These are phyloP conservation scores for Aspergillus pseudoterreus DNA, from an alignment of 2,329 filamentous ascomycete genomes.

Conservation along the genomic window DNA sequence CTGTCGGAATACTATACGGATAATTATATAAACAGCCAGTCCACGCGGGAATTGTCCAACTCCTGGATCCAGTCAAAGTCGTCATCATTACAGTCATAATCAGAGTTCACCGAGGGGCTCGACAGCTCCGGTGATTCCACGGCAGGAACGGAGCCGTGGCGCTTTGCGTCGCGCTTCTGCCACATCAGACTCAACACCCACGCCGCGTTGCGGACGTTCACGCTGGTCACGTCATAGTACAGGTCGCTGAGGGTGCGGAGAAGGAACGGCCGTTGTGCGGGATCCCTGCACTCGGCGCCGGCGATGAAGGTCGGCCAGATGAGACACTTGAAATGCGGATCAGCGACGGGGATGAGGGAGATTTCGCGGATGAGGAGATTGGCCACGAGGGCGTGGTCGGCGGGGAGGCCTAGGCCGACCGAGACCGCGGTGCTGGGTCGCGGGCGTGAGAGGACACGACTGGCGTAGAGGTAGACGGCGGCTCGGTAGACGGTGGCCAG, in stretches of 20 bases:
- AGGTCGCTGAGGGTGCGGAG: constrained; percentile 31
- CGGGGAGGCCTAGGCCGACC: constrained; percentile 23
- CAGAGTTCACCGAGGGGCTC: constrained; percentile 2
- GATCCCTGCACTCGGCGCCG: constrained; percentile 35
- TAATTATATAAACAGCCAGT: constrained; percentile 39
- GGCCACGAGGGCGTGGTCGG: constrained; percentile 27
- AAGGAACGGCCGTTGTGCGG: constrained; percentile 29
- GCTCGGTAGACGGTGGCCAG: constrained; percentile 42
- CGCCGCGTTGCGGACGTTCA: constrained; percentile 39
- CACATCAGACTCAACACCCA: constrained; percentile 40
- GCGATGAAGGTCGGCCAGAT: constrained; percentile 45
- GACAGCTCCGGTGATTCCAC: background rate
- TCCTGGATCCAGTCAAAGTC: constrained; percentile 41
- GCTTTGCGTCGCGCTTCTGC: constrained; percentile 35
- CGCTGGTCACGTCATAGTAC: constrained; percentile 34
- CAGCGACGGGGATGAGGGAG: constrained; percentile 30
- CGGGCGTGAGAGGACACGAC: constrained; percentile 33
- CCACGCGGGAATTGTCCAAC: constrained; percentile 35
- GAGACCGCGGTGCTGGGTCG: constrained; percentile 19
- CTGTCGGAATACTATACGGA: background rate
- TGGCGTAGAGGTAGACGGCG: constrained; percentile 39
- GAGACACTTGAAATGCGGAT: constrained; percentile 42
- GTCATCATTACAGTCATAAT: constrained; percentile 25
- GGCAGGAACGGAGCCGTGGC: constrained; percentile 6
- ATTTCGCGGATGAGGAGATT: constrained; percentile 34